Evolutionary conservation across 805 yeast genomes (phyloP).

Genomic region (Teunomyces atbi): DNA sequence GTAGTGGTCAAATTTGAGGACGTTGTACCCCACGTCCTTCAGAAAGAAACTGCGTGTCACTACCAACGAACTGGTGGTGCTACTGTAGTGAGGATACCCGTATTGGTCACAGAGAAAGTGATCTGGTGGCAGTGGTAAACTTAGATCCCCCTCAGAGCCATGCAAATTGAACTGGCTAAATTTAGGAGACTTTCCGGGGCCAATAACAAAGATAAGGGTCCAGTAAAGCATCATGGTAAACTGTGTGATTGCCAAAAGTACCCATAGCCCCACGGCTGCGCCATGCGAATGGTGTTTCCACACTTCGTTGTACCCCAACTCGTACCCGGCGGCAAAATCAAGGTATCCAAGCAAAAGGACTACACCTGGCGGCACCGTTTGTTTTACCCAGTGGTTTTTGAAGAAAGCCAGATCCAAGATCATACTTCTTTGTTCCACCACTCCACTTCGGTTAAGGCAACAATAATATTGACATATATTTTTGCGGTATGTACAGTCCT

Average conservation of each 20-base stretch:
- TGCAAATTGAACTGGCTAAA: constrained; percentile 25
- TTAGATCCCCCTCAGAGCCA: constrained; percentile 7
- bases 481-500: too few relatives aligned
- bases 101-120: constrained; percentile 64
- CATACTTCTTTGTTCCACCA: constrained; percentile 3
- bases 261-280: constrained; percentile 39
- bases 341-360: constrained; percentile 36
- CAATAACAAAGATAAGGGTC: constrained; percentile 44
- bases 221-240: constrained; percentile 37
- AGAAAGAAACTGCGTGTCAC: constrained; percentile 73
- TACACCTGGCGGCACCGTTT: constrained; percentile 26
- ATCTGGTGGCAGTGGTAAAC: constrained; percentile 47
- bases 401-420: constrained; percentile 9
- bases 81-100: constrained; percentile 80
- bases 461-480: too few relatives aligned
- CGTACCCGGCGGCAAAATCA: constrained; percentile 44
- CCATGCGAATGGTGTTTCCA: constrained; percentile 24
- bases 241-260: constrained; percentile 25
- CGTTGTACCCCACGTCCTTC: constrained; percentile 51
- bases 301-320: constrained; percentile 43
- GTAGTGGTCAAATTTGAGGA: constrained; percentile 78
- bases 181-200: constrained; percentile 55
- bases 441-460: too few relatives aligned
- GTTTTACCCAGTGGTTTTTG: constrained; percentile 14
- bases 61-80: constrained; percentile 63